phyloP scores from a whole-genome alignment of 305 asterid genomes.

The Lippia alba region DNA sequence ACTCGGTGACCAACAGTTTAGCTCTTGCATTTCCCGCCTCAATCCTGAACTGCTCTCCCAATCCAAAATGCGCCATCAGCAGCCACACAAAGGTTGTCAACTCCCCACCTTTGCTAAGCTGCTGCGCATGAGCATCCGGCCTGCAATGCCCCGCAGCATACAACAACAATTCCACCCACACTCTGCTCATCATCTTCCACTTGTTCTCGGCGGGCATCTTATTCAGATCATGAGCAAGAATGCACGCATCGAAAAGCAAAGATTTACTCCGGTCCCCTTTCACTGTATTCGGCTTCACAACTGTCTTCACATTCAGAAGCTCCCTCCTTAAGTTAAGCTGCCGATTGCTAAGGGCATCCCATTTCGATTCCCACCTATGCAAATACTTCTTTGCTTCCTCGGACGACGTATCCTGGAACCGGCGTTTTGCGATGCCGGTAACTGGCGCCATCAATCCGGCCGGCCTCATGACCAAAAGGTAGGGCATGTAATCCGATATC shows the following conservation, averaged over 20 bases:
- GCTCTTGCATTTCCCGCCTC: too few species aligned
- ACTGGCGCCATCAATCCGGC: too few species aligned
- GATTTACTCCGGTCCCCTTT: slow-evolving; percentile 54
- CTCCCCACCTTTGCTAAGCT: too few species aligned
- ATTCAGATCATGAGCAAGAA: slow-evolving; percentile 37
- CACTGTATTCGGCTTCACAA: slow-evolving; percentile 30
- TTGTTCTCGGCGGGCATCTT: background rate
- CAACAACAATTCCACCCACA: slow-evolving; percentile 44
- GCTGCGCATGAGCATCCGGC: too few species aligned
- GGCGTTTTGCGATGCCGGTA: too few species aligned
- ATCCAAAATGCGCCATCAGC: too few species aligned
- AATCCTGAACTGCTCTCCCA: too few species aligned
- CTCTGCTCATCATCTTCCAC: slow-evolving; percentile 45
- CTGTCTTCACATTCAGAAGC: slow-evolving; percentile 31
- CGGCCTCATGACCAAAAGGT: too few species aligned
- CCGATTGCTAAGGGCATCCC: background rate
- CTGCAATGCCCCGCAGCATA: slow-evolving; percentile 31
- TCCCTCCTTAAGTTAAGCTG: background rate
- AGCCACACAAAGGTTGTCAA: too few species aligned
- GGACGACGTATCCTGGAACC: too few species aligned
- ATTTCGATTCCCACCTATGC: background rate
- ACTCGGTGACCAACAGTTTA: too few species aligned
- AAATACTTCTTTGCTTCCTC: slow-evolving; percentile 38
- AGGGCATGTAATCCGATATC: slow-evolving; percentile 33
- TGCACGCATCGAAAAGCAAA: slow-evolving; percentile 44